Percentiles rank a stretch among this genome's conserved stretches.
Conservation (phyloP, 148 eudicot species). For the Fagopyrum esculentum region DNA sequence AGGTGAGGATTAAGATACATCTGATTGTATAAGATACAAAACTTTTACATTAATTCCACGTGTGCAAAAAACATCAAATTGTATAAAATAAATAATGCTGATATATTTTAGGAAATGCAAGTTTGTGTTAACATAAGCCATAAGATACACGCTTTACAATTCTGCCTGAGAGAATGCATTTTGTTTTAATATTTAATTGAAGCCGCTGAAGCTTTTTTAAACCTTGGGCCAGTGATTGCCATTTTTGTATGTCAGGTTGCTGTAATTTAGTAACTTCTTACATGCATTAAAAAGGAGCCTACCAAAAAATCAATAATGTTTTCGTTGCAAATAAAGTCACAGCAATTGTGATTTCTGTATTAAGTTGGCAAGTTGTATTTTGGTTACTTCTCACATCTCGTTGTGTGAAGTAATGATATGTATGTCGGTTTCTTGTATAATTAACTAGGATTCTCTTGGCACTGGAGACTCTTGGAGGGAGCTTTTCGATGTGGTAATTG, state of each 20-base stretch:
- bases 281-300: not conserved
- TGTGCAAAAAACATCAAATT: too few species aligned
- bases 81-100: too few species aligned
- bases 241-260: not conserved
- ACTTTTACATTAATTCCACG: too few species aligned
- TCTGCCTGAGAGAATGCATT: not conserved
- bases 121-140: not conserved
- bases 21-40: too few species aligned
- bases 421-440: not conserved
- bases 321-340: not conserved
- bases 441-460: conserved; percentile 68
- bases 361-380: not conserved
- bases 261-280: not conserved
- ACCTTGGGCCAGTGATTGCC: not conserved
- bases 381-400: not conserved
- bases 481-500: conserved; percentile 98
- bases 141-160: not conserved
- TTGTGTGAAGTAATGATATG: not conserved
- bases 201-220: not conserved
- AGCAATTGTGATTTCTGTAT: not conserved
- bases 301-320: not conserved
- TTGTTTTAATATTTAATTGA: not conserved
- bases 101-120: not conserved
- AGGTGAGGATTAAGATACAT: too few species aligned
- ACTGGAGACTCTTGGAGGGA: conserved; percentile 85